A percentile compares a stretch with the other conserved stretches of the same genome.
These are phyloP conservation scores for Pouteria campechiana DNA, from an alignment of 179 eudicot genomes.

Conservation along the genomic window DNA sequence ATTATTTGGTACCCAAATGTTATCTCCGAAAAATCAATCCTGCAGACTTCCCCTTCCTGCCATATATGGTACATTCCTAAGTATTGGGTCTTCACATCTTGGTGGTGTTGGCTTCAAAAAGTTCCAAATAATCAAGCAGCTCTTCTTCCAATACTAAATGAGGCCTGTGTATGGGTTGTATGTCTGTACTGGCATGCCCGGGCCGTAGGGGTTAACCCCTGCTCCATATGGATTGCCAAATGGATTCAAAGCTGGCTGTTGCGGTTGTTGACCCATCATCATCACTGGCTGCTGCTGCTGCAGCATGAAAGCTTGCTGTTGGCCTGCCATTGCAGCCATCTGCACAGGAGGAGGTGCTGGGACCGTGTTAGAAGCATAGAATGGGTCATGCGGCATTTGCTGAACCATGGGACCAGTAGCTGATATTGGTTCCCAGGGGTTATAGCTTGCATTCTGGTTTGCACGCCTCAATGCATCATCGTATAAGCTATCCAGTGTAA, in stretches of 20 bases:
- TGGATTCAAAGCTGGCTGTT: slow-evolving; percentile 23
- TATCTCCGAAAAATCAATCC: too few relatives aligned
- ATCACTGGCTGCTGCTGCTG: slow-evolving; percentile 26
- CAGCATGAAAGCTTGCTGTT: slow-evolving; percentile 16
- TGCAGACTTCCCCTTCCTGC: too few relatives aligned
- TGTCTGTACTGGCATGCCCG: slow-evolving; percentile 54
- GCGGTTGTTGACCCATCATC: slow-evolving; percentile 17
- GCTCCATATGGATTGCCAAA: slow-evolving; percentile 32
- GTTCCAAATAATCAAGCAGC: too few relatives aligned
- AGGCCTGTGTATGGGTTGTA: slow-evolving; percentile 68
- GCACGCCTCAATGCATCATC: slow-evolving; percentile 66
- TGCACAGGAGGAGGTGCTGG: slow-evolving; percentile 78
- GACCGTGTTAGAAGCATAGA: slow-evolving; percentile 41
- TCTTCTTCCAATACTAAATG: slow-evolving; percentile 17
- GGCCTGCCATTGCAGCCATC: slow-evolving; percentile 55
- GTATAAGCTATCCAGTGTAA: slow-evolving; percentile 79
- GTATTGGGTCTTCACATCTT: too few relatives aligned
- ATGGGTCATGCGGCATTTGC: slow-evolving; percentile 81
- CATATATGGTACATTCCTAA: too few relatives aligned
- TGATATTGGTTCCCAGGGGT: slow-evolving; percentile 28
- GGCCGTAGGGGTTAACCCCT: slow-evolving; percentile 41
- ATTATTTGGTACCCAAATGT: too few relatives aligned
- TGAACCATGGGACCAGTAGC: too few relatives aligned
- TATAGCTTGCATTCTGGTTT: slow-evolving; percentile 65
- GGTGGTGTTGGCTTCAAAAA: too few relatives aligned